Evolutionary conservation across 805 yeast genomes (phyloP).

Genomic region (Lipomyces kockii): DNA sequence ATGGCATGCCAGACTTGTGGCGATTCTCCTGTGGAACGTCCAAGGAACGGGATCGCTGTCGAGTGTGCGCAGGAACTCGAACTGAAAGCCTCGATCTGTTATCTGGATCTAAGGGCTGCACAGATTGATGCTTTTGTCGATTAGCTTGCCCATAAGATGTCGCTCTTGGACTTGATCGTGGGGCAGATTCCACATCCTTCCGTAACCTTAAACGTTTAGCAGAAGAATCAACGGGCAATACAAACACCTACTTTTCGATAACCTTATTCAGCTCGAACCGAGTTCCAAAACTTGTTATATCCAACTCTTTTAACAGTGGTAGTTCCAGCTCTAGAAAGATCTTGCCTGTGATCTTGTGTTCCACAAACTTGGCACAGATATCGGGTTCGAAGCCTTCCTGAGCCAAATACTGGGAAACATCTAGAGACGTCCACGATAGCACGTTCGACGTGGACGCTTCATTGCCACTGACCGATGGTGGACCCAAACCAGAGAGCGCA

Average conservation of each 20-base stretch:
- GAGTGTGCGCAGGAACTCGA: conserved; percentile 23
- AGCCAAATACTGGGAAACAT: conserved; percentile 79
- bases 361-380: conserved; percentile 77
- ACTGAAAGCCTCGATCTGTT: conserved; percentile 8
- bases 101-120: conserved; percentile 26
- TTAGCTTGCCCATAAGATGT: background rate
- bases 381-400: conserved; percentile 72
- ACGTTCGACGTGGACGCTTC: conserved; percentile 33
- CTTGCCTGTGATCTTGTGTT: conserved; percentile 87
- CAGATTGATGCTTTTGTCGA: conserved; percentile 21
- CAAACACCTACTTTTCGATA: conserved; percentile 59
- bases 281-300: conserved; percentile 90
- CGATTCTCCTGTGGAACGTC: conserved; percentile 16
- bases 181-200: conserved; percentile 11
- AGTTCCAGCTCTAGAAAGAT: conserved; percentile 85
- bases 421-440: conserved; percentile 77
- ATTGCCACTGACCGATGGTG: conserved; percentile 2
- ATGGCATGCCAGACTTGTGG: conserved; percentile 22
- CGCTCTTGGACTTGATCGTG: background rate
- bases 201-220: conserved; percentile 10
- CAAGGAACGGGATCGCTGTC: conserved; percentile 33
- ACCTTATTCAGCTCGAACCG: conserved; percentile 90
- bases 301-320: conserved; percentile 86
- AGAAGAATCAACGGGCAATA: background rate
- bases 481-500: conserved; percentile 46